These are phyloP conservation scores for Candida andamanensis DNA, from an alignment of 805 yeast species.

Conservation along the genomic window DNA sequence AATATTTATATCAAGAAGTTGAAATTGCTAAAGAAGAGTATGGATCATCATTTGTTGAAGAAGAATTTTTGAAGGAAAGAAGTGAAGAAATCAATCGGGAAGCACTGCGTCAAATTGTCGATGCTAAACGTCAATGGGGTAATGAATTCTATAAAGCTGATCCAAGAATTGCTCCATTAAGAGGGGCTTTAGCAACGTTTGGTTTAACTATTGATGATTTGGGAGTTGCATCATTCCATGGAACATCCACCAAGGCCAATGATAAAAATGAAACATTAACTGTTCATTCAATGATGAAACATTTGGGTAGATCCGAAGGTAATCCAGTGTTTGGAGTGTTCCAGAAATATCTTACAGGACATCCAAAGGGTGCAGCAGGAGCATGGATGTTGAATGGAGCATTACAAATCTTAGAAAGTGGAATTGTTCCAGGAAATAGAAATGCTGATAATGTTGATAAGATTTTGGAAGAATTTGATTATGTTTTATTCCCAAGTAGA, in stretches of 20 bases:
- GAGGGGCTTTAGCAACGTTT: constrained; percentile 95
- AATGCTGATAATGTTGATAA: constrained; percentile 96
- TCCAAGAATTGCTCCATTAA: constrained; percentile 91
- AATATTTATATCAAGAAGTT: constrained; percentile 66
- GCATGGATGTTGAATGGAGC: constrained; percentile 99
- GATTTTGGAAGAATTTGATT: constrained; percentile 73
- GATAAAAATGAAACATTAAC: constrained; percentile 97
- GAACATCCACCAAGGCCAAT: constrained; percentile 97
- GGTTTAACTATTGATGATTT: constrained; percentile 91
- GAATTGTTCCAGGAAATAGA: constrained; percentile 97
- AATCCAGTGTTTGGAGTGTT: constrained; percentile 96
- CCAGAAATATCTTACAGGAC: constrained; percentile 99
- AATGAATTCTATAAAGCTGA: constrained; percentile 88
- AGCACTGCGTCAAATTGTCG: constrained; percentile 76
- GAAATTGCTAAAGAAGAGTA: constrained; percentile 48
- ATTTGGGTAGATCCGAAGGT: constrained; percentile 95
- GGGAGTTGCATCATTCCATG: constrained; percentile 97
- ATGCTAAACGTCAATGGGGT: constrained; percentile 93
- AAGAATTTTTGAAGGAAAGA: constrained; percentile 68
- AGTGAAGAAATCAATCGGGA: constrained; percentile 83
- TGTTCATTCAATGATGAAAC: constrained; percentile 86
- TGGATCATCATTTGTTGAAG: constrained; percentile 41
- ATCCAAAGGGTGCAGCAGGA: constrained; percentile 99
- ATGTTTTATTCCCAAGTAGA: constrained; percentile 91
- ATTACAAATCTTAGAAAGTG: constrained; percentile 84